Evolutionary conservation across 768 basidiomycete species (phyloP).

Genomic region (Hygrophoropsis aurantiaca): DNA sequence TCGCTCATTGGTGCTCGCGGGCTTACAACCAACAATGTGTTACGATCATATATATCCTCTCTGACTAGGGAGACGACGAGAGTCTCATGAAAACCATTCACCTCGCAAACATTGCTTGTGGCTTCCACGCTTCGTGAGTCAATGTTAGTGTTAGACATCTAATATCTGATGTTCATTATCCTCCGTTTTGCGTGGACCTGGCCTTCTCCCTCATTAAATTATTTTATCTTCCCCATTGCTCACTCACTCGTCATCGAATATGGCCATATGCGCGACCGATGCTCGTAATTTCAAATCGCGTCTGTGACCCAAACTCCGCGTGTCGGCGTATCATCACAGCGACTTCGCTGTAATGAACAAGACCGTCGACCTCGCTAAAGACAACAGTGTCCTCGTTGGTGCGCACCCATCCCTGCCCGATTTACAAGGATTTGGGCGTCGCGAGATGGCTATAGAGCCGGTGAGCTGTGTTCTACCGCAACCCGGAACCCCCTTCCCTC

Average conservation of each 20-base stretch:
- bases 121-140: slow-evolving; percentile 62
- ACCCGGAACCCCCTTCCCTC: too few species aligned
- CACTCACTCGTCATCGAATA: too few species aligned
- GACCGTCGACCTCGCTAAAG: slow-evolving; percentile 58
- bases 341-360: slow-evolving; percentile 67
- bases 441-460: slow-evolving; percentile 62
- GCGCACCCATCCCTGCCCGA: slow-evolving; percentile 69
- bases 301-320: not conserved
- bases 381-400: slow-evolving; percentile 55
- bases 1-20: too few species aligned
- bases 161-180: not conserved
- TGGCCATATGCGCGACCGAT: too few species aligned
- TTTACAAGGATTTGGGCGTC: slow-evolving; percentile 62
- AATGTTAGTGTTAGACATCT: not conserved
- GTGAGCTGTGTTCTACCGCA: slow-evolving; percentile 38
- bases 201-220: too few species aligned
- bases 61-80: slow-evolving; percentile 53
- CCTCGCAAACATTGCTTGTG: slow-evolving; percentile 65
- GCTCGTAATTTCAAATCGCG: too few species aligned
- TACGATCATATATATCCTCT: not conserved
- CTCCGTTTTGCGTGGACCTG: too few species aligned
- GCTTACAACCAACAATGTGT: too few species aligned
- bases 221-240: slow-evolving; percentile 1
- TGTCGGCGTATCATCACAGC: slow-evolving; percentile 21
- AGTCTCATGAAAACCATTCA: slow-evolving; percentile 56